Conservation (phyloP, 177 flowering plant genomes). For the Tripterygium wilfordii region DNA sequence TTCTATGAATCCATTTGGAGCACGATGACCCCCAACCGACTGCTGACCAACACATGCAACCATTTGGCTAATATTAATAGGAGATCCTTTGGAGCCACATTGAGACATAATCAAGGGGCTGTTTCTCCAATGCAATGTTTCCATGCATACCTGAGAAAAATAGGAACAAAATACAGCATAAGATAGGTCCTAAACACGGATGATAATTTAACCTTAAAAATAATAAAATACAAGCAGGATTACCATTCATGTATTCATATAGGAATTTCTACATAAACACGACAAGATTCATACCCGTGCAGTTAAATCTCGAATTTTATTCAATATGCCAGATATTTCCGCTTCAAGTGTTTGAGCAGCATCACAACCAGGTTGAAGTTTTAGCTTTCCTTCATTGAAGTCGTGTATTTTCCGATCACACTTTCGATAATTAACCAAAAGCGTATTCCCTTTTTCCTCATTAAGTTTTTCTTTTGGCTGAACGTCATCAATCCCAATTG, state of each 20-base stretch:
- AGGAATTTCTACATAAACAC: no score
- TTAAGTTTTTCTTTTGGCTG: conserved; percentile 56
- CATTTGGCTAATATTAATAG: conserved; percentile 97
- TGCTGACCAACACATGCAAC: conserved; percentile 99
- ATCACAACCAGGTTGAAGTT: conserved; percentile 73
- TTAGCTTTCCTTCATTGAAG: conserved; percentile 60
- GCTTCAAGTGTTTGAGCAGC: conserved; percentile 88
- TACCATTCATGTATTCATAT: no score
- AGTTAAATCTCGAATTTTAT: conserved; percentile 59
- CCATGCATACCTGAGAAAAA: conserved; percentile 88
- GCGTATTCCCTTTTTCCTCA: conserved; percentile 31
- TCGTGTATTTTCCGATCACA: conserved; percentile 51
- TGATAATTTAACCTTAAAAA: no score
- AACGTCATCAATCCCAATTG: conserved; percentile 98
- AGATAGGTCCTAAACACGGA: no score
- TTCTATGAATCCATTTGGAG: conserved; percentile 88
- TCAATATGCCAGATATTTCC: conserved; percentile 49
- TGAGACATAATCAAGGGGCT: conserved; percentile 98
- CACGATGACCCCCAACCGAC: conserved; percentile 91
- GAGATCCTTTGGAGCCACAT: conserved; percentile 99
- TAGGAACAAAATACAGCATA: conserved; percentile 9
- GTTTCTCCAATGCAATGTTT: conserved; percentile 80
- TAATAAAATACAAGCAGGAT: no score
- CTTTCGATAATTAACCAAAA: conserved; percentile 39
- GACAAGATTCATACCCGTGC: conserved; percentile 48